A percentile compares a stretch with the other conserved stretches of the same genome.
Conservation (phyloP, 192 early-diverging fungal genomes). For the Podochytrium sp. region DNA sequence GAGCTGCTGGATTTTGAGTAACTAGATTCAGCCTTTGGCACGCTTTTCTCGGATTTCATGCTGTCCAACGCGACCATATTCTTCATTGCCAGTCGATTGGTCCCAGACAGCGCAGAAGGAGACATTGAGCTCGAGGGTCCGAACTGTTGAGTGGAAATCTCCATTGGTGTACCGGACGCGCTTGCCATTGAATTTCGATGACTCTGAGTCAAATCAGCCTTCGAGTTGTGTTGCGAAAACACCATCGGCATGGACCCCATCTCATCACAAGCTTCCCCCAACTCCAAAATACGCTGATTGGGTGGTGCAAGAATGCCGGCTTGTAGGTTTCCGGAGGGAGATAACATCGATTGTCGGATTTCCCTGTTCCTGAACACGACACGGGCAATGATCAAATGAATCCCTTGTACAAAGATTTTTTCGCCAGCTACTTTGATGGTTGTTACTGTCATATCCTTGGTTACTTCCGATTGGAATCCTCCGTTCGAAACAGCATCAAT, state of each 20-base stretch:
- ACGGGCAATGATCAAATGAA: neutral
- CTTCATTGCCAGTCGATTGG: neutral
- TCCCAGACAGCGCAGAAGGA: too few species aligned
- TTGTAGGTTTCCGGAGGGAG: too few species aligned
- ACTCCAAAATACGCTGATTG: too few species aligned
- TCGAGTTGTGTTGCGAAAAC: constrained; percentile 35
- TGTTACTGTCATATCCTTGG: neutral
- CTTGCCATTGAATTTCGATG: constrained; percentile 1
- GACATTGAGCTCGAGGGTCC: too few species aligned
- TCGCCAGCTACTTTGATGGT: constrained; percentile 3
- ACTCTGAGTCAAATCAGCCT: neutral
- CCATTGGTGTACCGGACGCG: too few species aligned
- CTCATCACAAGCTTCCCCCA: too few species aligned
- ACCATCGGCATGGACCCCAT: constrained; percentile 35
- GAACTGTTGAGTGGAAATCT: too few species aligned
- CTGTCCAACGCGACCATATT: neutral
- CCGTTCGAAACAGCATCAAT: neutral
- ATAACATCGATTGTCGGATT: neutral
- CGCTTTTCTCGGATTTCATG: neutral
- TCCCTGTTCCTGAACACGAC: neutral
- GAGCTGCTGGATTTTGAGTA: constrained; percentile 18
- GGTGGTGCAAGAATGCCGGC: too few species aligned
- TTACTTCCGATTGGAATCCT: constrained; percentile 6
- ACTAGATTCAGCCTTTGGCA: neutral
- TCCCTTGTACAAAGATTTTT: neutral